Conservation (phyloP, 164 flowering plant species). For the Aristolochia contorta region DNA sequence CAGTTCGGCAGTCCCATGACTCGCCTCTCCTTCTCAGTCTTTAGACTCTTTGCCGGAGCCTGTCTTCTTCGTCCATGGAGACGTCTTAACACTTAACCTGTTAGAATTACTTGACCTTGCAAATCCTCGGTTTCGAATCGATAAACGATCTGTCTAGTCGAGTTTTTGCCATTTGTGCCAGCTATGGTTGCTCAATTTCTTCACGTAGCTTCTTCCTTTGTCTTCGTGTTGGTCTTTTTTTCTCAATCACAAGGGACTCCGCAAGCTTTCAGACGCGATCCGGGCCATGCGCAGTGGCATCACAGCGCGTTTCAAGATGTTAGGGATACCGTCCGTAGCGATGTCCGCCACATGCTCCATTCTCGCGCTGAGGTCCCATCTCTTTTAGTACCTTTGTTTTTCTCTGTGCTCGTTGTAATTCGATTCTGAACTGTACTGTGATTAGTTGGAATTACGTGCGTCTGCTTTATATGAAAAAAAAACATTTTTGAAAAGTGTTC, state of each 20-base stretch:
- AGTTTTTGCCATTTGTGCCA: background rate
- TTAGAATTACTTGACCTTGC: too few relatives aligned
- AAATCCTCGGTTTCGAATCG: background rate
- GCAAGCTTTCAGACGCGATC: conserved; percentile 72
- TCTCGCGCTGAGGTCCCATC: conserved; percentile 73
- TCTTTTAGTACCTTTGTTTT: background rate
- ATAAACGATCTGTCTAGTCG: background rate
- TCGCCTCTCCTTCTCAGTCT: too few relatives aligned
- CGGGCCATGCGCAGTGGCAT: conserved; percentile 93
- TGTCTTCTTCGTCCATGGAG: too few relatives aligned
- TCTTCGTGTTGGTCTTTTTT: conserved; percentile 6
- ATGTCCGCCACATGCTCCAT: conserved; percentile 86
- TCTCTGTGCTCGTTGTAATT: too few relatives aligned
- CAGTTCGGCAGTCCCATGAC: too few relatives aligned
- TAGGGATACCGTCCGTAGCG: conserved; percentile 61
- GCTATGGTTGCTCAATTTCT: background rate
- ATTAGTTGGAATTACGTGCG: background rate
- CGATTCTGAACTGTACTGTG: too few relatives aligned
- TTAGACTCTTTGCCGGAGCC: too few relatives aligned
- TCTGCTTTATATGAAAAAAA: background rate
- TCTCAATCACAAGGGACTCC: conserved; percentile 39
- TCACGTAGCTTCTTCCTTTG: background rate
- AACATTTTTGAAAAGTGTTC: background rate
- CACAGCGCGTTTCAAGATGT: conserved; percentile 92
- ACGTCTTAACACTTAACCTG: background rate